Evolutionary conservation across 2,329 filamentous ascomycete species (phyloP), one percentile per base, ranked within the genome.

Genomic region (Venturia oleaginea): DNA sequence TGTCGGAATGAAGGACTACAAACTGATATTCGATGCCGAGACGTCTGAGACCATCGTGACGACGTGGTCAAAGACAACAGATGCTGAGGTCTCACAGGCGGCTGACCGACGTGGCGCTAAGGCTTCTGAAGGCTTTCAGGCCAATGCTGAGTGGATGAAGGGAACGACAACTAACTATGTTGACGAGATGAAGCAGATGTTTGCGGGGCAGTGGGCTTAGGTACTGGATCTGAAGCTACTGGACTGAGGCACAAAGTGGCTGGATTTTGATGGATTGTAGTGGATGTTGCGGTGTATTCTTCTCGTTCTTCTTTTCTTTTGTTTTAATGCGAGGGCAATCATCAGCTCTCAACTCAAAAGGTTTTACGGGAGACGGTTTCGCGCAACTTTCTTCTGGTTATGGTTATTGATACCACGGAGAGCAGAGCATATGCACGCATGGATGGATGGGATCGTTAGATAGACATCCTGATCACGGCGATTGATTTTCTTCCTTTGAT

Each of bases 71-170:
- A 70, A 77, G 7, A 37, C 51, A 15, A 38, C 34, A 4, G 69
- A 71, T 2, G 73, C 71, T 57, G 73, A 76, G 10, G 74, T 71
- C 7, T 66, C 71, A 0, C 65, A 73, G 4, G 74, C 74, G 15
- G 72, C 74, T 2, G 69, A 70, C 17, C 71, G 74, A 24, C 71
- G 76, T 46, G 69, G 72, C 13, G 74, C 76, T 34, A 73, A 75
- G 59, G 71, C 74, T 1, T 72, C 74, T 66, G 79, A 81, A 66
- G 70, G 72, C 34, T 73, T 77, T n/a, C 72, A 77, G 38, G 72
- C 75, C 65, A 80, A 79, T 67, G 79, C 78, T 64, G 70, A 68
- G 2, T 79, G 74, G 70, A 81, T 81, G 79, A 77, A 75, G 68
- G 78, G 77, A 43, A 65, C 78, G 59, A 76, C 72, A 64, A 76